A percentile compares a stretch with the other conserved stretches of the same genome.
These are phyloP conservation scores for Ambrosia artemisiifolia DNA, from an alignment of 129 eudicot genomes.

Conservation along the genomic window DNA sequence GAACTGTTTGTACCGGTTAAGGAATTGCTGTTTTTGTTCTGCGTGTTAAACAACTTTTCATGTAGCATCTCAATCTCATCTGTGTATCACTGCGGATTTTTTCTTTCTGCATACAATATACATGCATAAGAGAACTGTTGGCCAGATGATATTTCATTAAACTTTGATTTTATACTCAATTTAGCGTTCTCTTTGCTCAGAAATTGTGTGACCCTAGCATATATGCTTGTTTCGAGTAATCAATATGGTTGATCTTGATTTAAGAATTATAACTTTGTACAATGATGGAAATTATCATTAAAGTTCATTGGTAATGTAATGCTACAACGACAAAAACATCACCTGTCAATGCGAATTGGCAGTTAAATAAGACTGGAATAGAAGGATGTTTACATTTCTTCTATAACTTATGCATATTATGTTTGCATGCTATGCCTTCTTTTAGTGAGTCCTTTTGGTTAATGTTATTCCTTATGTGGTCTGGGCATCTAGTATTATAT, in stretches of 20 bases:
- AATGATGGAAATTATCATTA: conserved; percentile 1
- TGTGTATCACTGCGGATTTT: background rate
- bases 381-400: background rate
- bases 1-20: background rate
- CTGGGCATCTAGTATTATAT: conserved; percentile 1
- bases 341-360: background rate
- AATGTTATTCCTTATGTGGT: conserved; percentile 1
- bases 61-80: background rate
- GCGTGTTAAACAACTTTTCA: background rate
- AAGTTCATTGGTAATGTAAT: conserved; percentile 1
- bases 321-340: background rate
- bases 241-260: background rate
- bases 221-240: background rate
- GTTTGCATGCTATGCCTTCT: conserved; percentile 2
- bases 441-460: conserved; percentile 5
- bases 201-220: background rate
- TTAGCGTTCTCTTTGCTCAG: background rate
- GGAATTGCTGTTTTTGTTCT: background rate
- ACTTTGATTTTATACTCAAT: background rate
- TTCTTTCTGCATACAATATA: background rate
- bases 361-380: background rate
- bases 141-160: background rate
- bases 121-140: background rate
- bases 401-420: conserved; percentile 5
- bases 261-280: background rate